phyloP scores from a whole-genome alignment of 1,139 yeast genomes.

The Insectozyma bohioensis region DNA sequence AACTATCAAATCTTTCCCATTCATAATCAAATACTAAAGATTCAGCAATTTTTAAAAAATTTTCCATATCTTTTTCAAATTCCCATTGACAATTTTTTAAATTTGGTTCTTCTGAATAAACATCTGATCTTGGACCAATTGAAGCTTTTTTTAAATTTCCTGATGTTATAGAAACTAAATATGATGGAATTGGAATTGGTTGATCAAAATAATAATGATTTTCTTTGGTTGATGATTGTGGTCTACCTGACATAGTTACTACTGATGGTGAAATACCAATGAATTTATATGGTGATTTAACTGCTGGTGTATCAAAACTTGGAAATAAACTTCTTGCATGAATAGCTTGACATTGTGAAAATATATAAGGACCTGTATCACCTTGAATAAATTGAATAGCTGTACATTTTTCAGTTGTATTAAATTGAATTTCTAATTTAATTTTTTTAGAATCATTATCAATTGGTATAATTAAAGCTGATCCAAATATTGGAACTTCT shows the following conservation, averaged over 20 bases:
- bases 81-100: conserved; percentile 35
- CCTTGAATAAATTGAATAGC: conserved; percentile 43
- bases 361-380: conserved; percentile 38
- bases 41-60: conserved; percentile 34
- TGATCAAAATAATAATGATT: conserved; percentile 26
- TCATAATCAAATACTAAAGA: conserved; percentile 32
- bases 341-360: conserved; percentile 45
- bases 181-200: conserved; percentile 38
- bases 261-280: conserved; percentile 31
- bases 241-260: conserved; percentile 40
- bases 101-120: conserved; percentile 29
- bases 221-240: conserved; percentile 13
- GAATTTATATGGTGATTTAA: conserved; percentile 33
- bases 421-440: conserved; percentile 22
- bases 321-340: conserved; percentile 46
- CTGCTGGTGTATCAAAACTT: conserved; percentile 44
- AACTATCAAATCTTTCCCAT: conserved; percentile 34
- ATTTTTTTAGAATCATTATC: conserved; percentile 11
- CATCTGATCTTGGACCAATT: conserved; percentile 37
- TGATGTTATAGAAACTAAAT: conserved; percentile 36
- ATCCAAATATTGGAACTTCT: conserved; percentile 31
- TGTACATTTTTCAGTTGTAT: conserved; percentile 37
- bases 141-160: conserved; percentile 31
- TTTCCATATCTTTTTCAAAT: conserved; percentile 38
- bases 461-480: conserved; percentile 27